Evolutionary conservation across 352 stramenopile species (phyloP), one percentile per base, ranked within the genome.

Genomic region (Phytopythium boreale): DNA sequence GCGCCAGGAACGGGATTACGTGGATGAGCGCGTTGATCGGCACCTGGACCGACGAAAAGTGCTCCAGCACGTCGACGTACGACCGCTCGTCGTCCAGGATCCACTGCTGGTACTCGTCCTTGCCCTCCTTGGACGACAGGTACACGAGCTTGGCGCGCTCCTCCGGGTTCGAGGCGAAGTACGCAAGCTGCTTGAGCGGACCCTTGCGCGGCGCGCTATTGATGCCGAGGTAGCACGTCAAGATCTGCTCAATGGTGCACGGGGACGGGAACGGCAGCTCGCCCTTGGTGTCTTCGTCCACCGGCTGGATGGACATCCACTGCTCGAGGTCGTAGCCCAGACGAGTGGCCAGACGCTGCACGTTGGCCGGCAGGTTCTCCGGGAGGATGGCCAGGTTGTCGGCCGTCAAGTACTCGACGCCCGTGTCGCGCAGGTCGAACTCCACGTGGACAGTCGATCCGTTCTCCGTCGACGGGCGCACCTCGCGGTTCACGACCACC

Each of bases 381-480:
- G 95, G 89, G n/a, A 98, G 67, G 36, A 98, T 84, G 2, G 92
- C 94, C 27, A 98, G 66, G 71, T 98, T 98, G 74, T 99, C 96
- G 2, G 95, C 96, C 17, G 95, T 98, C 46, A 88, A 50, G 64
- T 99, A 99, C 24, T 81, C 81, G n/a, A 97, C 55, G 31, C 81
- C 84, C 4, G 87, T 92, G 60, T 84, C 80, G 24, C 80, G 78
- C 46, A 98, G 59, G 58, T 97, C 87, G 29, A 98, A 74, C 68
- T 98, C 93, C 9, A 98, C 68, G 70, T 98, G 94, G 14, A 89
- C 66, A 3, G 92, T 98, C 26, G 84, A 97, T 1, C 96, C 96
- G 60, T 71, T 76, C 43, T 87, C 80, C 0, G 75, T 87, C 0
- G 80, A 80, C 9, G 76, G 69, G n/a, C 95, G 89, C n/a, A 99